phyloP scores from a whole-genome alignment of 2,329 filamentous ascomycete genomes.

The Pyricularia pennisetigena region DNA sequence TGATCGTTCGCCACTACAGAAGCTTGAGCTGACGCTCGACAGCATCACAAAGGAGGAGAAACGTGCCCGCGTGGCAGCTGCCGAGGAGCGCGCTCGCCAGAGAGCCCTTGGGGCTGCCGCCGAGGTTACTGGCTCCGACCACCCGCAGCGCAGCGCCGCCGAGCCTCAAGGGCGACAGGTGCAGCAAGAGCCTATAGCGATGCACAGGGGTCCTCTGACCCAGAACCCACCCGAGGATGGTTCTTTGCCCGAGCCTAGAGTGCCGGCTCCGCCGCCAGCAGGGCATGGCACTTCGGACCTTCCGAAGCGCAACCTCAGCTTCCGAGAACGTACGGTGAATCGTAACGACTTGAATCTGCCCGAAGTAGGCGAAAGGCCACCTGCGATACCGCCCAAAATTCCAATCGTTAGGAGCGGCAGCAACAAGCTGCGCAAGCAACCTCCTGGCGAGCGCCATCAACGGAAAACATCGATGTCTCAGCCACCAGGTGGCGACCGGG shows the following conservation, averaged over 20 bases:
- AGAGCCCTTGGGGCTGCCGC: conserved; percentile 27
- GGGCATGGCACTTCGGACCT: conserved; percentile 19
- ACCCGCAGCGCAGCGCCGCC: conserved; percentile 9
- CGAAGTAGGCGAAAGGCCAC: conserved; percentile 13
- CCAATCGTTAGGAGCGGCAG: conserved; percentile 38
- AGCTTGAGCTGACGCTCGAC: conserved; percentile 80
- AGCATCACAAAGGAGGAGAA: conserved; percentile 96
- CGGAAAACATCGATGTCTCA: conserved; percentile 12
- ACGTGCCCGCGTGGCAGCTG: conserved; percentile 72
- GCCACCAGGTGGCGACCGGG: background rate
- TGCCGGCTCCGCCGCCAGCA: conserved; percentile 15
- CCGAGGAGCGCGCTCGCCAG: conserved; percentile 64
- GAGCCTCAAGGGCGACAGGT: conserved; percentile 10
- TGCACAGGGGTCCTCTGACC: conserved; percentile 16
- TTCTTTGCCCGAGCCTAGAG: conserved; percentile 11
- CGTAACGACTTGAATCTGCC: conserved; percentile 30
- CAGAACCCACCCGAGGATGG: conserved; percentile 22
- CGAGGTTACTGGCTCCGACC: conserved; percentile 10
- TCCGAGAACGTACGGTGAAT: conserved; percentile 43
- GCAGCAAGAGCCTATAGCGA: conserved; percentile 15
- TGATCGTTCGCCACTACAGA: conserved; percentile 85
- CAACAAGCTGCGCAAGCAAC: conserved; percentile 49
- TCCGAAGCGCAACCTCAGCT: conserved; percentile 47
- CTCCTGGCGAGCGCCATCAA: conserved; percentile 40
- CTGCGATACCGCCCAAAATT: conserved; percentile 20